These are phyloP conservation scores for Inonotus hispidus DNA, from an alignment of 1,284 basidiomycete species.

Conservation along the genomic window DNA sequence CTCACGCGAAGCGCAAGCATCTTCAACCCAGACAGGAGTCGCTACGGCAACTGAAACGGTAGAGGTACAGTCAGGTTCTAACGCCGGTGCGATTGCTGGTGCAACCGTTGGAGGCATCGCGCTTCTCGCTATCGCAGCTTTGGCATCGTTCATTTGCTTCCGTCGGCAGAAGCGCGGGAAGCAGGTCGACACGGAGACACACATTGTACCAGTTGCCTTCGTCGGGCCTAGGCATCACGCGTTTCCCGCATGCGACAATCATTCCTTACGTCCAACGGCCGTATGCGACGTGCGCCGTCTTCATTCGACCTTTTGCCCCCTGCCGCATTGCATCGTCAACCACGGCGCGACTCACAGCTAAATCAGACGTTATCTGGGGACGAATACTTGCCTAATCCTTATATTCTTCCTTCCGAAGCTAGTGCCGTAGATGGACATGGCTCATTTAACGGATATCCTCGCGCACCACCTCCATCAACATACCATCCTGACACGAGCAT, in stretches of 20 bases:
- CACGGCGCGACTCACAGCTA: neutral
- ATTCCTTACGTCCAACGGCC: slow-evolving; percentile 2
- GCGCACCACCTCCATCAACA: neutral
- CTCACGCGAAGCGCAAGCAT: slow-evolving; percentile 1
- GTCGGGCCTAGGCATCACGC: slow-evolving; percentile 10
- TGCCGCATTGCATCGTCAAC: neutral
- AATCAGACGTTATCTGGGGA: neutral
- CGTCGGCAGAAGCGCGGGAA: slow-evolving; percentile 32
- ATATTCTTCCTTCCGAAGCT: slow-evolving; percentile 22
- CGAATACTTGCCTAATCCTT: slow-evolving; percentile 26
- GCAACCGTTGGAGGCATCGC: slow-evolving; percentile 53
- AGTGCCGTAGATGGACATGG: slow-evolving; percentile 10
- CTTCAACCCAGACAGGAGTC: slow-evolving; percentile 20
- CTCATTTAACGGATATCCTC: neutral
- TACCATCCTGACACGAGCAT: neutral
- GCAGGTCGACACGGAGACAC: neutral
- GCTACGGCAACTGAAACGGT: slow-evolving; percentile 19
- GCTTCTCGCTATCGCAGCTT: slow-evolving; percentile 44
- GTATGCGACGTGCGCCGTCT: slow-evolving; percentile 8
- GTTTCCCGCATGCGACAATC: slow-evolving; percentile 12
- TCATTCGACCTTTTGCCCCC: slow-evolving; percentile 16
- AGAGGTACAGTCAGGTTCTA: slow-evolving; percentile 15
- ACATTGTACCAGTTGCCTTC: slow-evolving; percentile 1
- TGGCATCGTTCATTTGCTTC: slow-evolving; percentile 46
- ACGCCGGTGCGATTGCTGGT: slow-evolving; percentile 47